These are phyloP conservation scores for Pezicula radicicola DNA, from an alignment of 2,329 filamentous ascomycete genomes.

Conservation along the genomic window DNA sequence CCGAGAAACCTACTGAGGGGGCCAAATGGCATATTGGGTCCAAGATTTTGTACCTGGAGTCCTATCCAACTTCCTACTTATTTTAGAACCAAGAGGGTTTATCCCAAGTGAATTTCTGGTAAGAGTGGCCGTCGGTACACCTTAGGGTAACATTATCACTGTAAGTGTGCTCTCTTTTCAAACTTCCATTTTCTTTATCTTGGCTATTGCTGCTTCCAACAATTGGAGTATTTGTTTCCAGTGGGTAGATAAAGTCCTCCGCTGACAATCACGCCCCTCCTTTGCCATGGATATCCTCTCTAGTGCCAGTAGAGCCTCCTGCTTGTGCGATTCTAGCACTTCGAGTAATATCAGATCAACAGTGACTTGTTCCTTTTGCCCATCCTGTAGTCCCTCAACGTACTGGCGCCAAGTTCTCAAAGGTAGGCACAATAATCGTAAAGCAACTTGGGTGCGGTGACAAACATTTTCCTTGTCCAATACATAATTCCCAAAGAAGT, in stretches of 20 bases:
- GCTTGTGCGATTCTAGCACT: not conserved
- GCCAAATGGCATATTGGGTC: no score
- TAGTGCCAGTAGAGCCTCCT: not conserved
- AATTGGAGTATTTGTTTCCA: constrained; percentile 21
- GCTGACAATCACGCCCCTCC: constrained; percentile 11
- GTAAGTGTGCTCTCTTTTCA: not conserved
- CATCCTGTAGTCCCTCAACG: constrained; percentile 41
- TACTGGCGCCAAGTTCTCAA: constrained; percentile 39
- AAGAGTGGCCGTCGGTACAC: not conserved
- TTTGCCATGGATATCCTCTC: not conserved
- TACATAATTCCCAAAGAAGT: constrained; percentile 46
- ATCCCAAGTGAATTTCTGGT: no score
- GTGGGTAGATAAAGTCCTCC: constrained; percentile 14
- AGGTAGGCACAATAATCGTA: constrained; percentile 33
- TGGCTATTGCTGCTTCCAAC: constrained; percentile 10
- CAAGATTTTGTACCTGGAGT: no score
- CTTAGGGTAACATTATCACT: not conserved
- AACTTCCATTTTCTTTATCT: constrained; percentile 10
- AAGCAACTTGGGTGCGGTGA: constrained; percentile 51
- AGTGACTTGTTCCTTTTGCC: constrained; percentile 34
- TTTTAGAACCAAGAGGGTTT: no score
- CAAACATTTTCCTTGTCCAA: constrained; percentile 46
- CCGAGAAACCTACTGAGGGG: no score
- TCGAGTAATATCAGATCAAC: constrained; percentile 34
- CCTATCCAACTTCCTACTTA: no score